phyloP scores from a whole-genome alignment of 192 early-diverging fungal genomes.

The Dissophora globulifera region DNA sequence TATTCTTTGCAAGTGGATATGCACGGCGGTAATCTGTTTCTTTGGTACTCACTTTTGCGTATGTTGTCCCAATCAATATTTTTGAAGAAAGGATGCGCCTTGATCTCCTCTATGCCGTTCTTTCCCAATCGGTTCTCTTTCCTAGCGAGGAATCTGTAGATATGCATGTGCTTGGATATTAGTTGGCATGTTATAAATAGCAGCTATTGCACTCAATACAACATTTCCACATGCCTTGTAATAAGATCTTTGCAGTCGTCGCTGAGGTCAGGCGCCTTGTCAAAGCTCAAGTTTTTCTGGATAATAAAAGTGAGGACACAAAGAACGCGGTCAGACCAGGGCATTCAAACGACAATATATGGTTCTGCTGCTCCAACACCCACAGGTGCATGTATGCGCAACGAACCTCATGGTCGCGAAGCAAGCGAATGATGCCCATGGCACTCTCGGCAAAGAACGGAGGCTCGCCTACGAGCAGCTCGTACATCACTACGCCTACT shows the following conservation, averaged over 20 bases:
- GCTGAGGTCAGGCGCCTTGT: slow-evolving; percentile 43
- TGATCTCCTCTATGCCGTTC: slow-evolving; percentile 68
- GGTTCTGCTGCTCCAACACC: too few relatives aligned
- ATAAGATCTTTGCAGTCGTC: slow-evolving; percentile 68
- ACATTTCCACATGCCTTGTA: slow-evolving; percentile 13
- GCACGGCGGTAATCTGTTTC: too few relatives aligned
- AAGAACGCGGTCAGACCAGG: neutral
- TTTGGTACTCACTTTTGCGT: slow-evolving; percentile 47
- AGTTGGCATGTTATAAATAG: too few relatives aligned
- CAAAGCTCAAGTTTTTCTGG: slow-evolving; percentile 78
- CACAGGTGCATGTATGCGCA: neutral
- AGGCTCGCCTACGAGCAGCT: slow-evolving; percentile 85
- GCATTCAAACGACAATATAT: too few relatives aligned
- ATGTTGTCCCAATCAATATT: slow-evolving; percentile 71
- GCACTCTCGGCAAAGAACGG: slow-evolving; percentile 91
- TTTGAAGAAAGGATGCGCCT: slow-evolving; percentile 73
- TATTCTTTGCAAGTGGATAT: too few relatives aligned
- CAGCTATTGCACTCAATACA: too few relatives aligned
- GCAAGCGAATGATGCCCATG: slow-evolving; percentile 85
- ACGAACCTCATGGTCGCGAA: slow-evolving; percentile 83
- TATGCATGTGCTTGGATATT: too few relatives aligned
- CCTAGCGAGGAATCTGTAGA: slow-evolving; percentile 71
- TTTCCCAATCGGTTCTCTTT: slow-evolving; percentile 78
- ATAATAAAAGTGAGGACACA: neutral
- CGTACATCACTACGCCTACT: slow-evolving; percentile 86